Base-by-base conservation (phyloP, 139 green algal species). In the Closterium sp. region DNA sequence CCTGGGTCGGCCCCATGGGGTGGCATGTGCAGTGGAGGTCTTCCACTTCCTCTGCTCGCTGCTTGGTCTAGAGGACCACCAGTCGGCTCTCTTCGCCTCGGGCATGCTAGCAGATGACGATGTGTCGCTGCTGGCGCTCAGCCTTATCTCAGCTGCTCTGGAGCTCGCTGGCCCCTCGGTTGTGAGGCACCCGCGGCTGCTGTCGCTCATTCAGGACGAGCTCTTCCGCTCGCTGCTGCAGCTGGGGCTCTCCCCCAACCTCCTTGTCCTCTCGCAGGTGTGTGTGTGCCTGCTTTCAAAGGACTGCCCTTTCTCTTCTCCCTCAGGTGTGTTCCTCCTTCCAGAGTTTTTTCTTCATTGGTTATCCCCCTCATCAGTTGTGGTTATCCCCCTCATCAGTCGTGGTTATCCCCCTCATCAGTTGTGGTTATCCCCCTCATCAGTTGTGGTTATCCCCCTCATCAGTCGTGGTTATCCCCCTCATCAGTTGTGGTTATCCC, bases 71-170 rank as follows among this genome's bases (percentile, higher is more conserved):
- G 93, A 95, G 25, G 94, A 95, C 36, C 43, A 69, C 8, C 43
- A 69, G 43, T 69, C 43, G 23, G 43, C 43, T 12, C 43, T 69
- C 43, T 69, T 69, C 23, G 43, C 43, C 43, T 69, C 43, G 43
- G 43, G 85, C 85, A 33, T 32, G 30, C 43, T 69, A 25, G 89
- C 43, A 36, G 89, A 91, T 3, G 85, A 95, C 19, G 95, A 96
- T 83, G 89, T 96, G 76, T 90, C 92, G 16, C 91, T 97, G 33
- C 97, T 98, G 85, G 96, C 96, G 1, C 94, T 99, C 31, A 91
- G 96, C 31, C 96, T 98, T 66, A 91, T 98, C 2, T 95, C 95
- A 86, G 83, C 91, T 0, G 96, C 96, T 3, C 90, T 98, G 25
- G 93, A 96, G 55, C 87, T 93, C 12, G 84, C 87, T 0, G 69